These are phyloP conservation scores for Dryas octopetala DNA, from an alignment of 306 rosid genomes.

Conservation along the genomic window DNA sequence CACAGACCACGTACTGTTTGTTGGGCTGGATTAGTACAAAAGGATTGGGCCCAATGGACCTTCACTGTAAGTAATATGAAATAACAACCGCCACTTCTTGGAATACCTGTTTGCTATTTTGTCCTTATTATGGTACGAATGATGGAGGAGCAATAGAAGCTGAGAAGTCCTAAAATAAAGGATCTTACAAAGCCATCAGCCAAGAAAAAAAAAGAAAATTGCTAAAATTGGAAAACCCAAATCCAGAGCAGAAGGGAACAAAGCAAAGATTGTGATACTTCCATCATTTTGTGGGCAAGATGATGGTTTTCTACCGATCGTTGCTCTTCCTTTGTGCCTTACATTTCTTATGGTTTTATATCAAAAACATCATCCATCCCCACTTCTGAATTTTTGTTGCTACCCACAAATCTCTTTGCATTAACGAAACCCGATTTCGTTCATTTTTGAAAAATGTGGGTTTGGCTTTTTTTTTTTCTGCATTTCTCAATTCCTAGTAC, in stretches of 20 bases:
- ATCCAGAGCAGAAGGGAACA: constrained; percentile 26
- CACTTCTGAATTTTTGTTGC: background rate
- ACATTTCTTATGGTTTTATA: constrained; percentile 23
- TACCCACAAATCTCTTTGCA: constrained; percentile 12
- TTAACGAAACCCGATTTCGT: background rate
- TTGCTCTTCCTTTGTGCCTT: constrained; percentile 29
- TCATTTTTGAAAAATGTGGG: background rate
- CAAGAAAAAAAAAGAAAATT: constrained; percentile 32
- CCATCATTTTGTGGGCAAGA: constrained; percentile 22
- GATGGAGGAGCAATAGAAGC: constrained; percentile 22
- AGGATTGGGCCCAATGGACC: background rate
- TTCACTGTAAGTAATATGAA: background rate
- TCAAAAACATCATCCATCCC: background rate
- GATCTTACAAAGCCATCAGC: constrained; percentile 41
- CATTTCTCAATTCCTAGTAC: constrained; percentile 1
- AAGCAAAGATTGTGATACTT: constrained; percentile 33
- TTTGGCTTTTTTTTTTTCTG: constrained; percentile 1
- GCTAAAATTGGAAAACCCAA: constrained; percentile 45
- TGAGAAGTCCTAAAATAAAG: constrained; percentile 47
- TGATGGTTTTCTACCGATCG: constrained; percentile 1
- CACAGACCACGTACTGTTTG: background rate
- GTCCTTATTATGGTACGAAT: constrained; percentile 27
- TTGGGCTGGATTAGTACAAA: background rate
- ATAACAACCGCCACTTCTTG: constrained; percentile 7
- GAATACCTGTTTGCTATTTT: constrained; percentile 22